These are phyloP conservation scores for Alternaria arbusti DNA, from an alignment of 2,329 filamentous ascomycete genomes.

Conservation along the genomic window DNA sequence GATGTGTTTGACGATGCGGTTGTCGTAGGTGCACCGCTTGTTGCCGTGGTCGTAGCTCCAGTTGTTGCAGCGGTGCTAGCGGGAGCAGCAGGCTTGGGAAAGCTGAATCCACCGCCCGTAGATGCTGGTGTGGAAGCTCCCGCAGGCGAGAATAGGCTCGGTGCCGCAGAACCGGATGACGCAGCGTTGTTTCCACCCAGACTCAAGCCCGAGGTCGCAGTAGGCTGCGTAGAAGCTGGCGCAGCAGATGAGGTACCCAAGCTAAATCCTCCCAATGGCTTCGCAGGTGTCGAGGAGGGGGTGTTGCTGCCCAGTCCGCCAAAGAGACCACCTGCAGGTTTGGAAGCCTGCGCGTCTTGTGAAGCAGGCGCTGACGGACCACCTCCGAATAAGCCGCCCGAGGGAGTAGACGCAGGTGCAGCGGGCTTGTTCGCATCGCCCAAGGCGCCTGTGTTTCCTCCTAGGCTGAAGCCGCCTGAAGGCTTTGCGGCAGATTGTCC, in stretches of 20 bases:
- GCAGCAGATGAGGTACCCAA: slow-evolving; percentile 37
- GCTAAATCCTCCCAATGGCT: slow-evolving; percentile 31
- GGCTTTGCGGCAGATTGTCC: slow-evolving; percentile 30
- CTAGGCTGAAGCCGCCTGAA: slow-evolving; percentile 22
- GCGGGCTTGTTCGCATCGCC: slow-evolving; percentile 42
- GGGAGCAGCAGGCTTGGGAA: slow-evolving; percentile 22
- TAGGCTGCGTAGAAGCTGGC: slow-evolving; percentile 28
- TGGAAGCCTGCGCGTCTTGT: slow-evolving; percentile 41
- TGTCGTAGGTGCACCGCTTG: slow-evolving; percentile 21
- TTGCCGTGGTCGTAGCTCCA: slow-evolving; percentile 26
- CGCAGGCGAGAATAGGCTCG: slow-evolving; percentile 29
- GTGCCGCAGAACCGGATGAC: slow-evolving; percentile 30
- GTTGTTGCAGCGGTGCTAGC: slow-evolving; percentile 25
- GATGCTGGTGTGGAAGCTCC: slow-evolving; percentile 15
- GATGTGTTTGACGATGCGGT: slow-evolving; percentile 25
- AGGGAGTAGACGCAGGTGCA: slow-evolving; percentile 30
- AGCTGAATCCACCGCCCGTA: slow-evolving; percentile 23
- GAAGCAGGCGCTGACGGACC: slow-evolving; percentile 38
- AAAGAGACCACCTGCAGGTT: slow-evolving; percentile 36
- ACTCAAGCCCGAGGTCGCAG: slow-evolving; percentile 18
- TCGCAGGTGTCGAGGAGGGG: slow-evolving; percentile 39
- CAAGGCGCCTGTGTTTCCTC: slow-evolving; percentile 33
- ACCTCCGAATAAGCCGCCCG: slow-evolving; percentile 28
- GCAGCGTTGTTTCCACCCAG: slow-evolving; percentile 31
- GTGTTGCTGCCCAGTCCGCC: slow-evolving; percentile 34